Conservation (phyloP, 768 basidiomycete species). For the Xerocomus brunneocitrinus region DNA sequence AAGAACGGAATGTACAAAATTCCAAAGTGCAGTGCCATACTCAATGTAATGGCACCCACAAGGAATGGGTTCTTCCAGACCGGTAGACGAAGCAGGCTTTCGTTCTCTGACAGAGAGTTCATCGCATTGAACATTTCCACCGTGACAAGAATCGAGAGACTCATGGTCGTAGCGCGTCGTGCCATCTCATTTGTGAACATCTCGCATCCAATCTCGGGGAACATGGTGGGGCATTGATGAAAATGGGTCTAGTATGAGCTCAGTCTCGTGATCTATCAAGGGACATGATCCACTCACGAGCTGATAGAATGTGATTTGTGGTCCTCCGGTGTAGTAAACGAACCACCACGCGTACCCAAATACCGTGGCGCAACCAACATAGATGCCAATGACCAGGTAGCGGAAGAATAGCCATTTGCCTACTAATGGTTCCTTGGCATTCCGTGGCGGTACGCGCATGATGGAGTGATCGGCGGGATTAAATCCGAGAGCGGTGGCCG, state of each 20-base stretch:
- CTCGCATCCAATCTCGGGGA: conserved; percentile 89
- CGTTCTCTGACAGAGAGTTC: conserved; percentile 98
- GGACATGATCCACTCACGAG: conserved; percentile 54
- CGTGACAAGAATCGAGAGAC: conserved; percentile 91
- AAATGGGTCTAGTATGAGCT: conserved; percentile 72
- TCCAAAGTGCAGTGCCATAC: conserved; percentile 90
- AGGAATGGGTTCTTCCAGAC: conserved; percentile 95
- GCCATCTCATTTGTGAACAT: conserved; percentile 93
- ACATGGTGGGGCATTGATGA: conserved; percentile 79
- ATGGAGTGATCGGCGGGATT: conserved; percentile 96
- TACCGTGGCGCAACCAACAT: conserved; percentile 93
- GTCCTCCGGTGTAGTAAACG: conserved; percentile 82
- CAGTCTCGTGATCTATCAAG: conserved; percentile 1
- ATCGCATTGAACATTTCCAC: conserved; percentile 98
- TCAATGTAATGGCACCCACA: conserved; percentile 81
- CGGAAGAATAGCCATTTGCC: conserved; percentile 94
- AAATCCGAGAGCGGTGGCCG: conserved; percentile 96
- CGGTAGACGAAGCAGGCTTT: conserved; percentile 82
- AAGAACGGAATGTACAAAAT: conserved; percentile 98
- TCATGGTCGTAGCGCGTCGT: conserved; percentile 90
- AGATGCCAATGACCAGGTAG: conserved; percentile 89
- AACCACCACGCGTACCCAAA: conserved; percentile 99
- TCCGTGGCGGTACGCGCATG: conserved; percentile 91
- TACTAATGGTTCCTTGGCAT: conserved; percentile 86
- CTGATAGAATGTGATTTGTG: conserved; percentile 91